Evolutionary conservation across 208 protist species (phyloP).

Genomic region (Vickermania spadyakhi): DNA sequence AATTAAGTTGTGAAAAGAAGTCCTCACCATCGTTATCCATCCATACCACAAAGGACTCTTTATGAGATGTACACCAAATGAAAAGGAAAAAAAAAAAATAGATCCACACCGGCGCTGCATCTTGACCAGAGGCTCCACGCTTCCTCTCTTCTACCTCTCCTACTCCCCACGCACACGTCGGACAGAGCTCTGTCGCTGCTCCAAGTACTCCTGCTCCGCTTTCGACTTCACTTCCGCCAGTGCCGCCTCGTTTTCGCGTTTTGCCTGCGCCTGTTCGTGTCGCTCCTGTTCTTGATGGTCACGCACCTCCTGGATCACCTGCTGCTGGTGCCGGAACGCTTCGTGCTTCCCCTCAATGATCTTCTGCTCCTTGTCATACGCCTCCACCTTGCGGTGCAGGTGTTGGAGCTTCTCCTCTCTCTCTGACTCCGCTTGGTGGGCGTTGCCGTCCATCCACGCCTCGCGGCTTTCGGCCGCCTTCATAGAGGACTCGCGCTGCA

Average conservation of each 20-base stretch:
- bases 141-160: no score
- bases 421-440: slow-evolving; percentile 13
- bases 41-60: no score
- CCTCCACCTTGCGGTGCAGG: slow-evolving; percentile 6
- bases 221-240: background rate
- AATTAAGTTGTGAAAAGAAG: no score
- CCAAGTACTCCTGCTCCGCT: background rate
- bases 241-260: background rate
- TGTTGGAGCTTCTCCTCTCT: slow-evolving; percentile 15
- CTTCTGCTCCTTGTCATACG: slow-evolving; percentile 10
- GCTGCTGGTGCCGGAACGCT: slow-evolving; percentile 14
- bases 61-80: no score
- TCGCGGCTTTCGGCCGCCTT: slow-evolving; percentile 18
- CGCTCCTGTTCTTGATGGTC: background rate
- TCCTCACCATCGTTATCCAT: no score
- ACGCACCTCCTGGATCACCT: slow-evolving; percentile 1
- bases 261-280: background rate
- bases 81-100: no score
- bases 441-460: slow-evolving; percentile 11
- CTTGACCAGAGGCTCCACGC: no score
- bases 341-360: slow-evolving; percentile 15
- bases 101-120: no score
- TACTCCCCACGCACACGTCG: background rate
- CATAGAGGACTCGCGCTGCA: slow-evolving; percentile 13
- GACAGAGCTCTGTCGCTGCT: background rate